phyloP scores from a whole-genome alignment of 192 early-diverging fungal genomes.

The Piromyces finnis region DNA sequence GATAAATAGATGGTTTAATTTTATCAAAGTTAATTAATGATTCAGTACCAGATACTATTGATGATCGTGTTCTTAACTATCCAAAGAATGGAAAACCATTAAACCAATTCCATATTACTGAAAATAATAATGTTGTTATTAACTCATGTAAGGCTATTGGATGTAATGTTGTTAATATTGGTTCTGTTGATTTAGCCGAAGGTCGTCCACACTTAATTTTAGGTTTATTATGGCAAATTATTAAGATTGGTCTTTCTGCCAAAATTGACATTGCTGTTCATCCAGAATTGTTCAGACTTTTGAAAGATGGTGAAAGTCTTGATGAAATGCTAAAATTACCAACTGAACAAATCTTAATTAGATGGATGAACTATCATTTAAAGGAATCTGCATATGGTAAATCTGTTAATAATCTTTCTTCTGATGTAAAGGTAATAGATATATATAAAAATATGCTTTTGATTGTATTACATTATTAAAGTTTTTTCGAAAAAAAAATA shows the following conservation, averaged over 20 bases:
- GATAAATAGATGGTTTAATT: slow-evolving; percentile 54
- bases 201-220: slow-evolving; percentile 91
- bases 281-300: slow-evolving; percentile 12
- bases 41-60: slow-evolving; percentile 87
- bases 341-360: slow-evolving; percentile 18
- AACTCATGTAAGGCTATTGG: slow-evolving; percentile 99
- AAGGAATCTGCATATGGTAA: slow-evolving; percentile 34
- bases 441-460: too few species aligned
- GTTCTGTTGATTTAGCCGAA: slow-evolving; percentile 87
- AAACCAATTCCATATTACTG: slow-evolving; percentile 88
- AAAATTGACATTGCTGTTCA: slow-evolving; percentile 13
- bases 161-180: slow-evolving; percentile 95
- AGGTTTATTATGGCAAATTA: slow-evolving; percentile 97
- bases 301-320: slow-evolving; percentile 9
- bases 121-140: slow-evolving; percentile 99
- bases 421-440: slow-evolving; percentile 50
- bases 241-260: slow-evolving; percentile 88
- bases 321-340: slow-evolving; percentile 4
- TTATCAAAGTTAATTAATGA: slow-evolving; percentile 97
- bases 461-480: too few species aligned
- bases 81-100: slow-evolving; percentile 48
- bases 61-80: slow-evolving; percentile 88
- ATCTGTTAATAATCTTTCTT: slow-evolving; percentile 73
- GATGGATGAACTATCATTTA: slow-evolving; percentile 18
- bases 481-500: too few species aligned